Base-by-base conservation (phyloP, 2,329 filamentous ascomycete species). In the Fusarium verrucosum region DNA sequence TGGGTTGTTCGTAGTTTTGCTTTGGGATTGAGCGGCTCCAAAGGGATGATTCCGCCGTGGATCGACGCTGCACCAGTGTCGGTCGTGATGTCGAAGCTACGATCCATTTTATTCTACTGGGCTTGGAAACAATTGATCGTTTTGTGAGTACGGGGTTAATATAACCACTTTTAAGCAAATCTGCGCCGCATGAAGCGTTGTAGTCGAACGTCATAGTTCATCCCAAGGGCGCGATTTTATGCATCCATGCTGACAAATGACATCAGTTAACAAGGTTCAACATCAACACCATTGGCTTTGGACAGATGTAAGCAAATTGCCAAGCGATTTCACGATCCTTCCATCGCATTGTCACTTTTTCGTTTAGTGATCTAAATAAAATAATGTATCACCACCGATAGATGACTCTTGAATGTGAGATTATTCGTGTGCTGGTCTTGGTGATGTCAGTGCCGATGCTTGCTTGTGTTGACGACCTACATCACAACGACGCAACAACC, bases 11-110 rank as follows among this genome's bases (percentile, higher is more conserved):
- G 44, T n/a, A 44, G 14, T n/a, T 43, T 55, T 4, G 25, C 25
- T 10, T 44, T 26, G 2, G 50, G 13, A 10, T 20, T 37, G 16
- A 60, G 16, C 4, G 56, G 30, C 3, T 61, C 47, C 13, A 61
- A 4, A 3, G 49, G 41, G 11, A 61, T 61, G n/a, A 61, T 43
- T 1, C 47, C 47, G 10, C 36, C 47, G 8, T 47, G 56, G 1
- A 55, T 55, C 7, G 44, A 52, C 7, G 44, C 53, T 16, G 16
- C 25, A 14, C 32, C 25, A 1, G 20, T 16, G 3, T 36, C 41
- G 3, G 17, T 38, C 0, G 41, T 25, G 9, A 61, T 47, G 2
- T 61, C 25, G n/a, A 61, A 55, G 19, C 30, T 60, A 2, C 32
- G 41, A 4, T 55, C 36, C 58, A 61, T 61, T 10, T 6, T 23